These are phyloP conservation scores for Anisodus acutangulus DNA, from an alignment of 257 asterid genomes.

Conservation along the genomic window DNA sequence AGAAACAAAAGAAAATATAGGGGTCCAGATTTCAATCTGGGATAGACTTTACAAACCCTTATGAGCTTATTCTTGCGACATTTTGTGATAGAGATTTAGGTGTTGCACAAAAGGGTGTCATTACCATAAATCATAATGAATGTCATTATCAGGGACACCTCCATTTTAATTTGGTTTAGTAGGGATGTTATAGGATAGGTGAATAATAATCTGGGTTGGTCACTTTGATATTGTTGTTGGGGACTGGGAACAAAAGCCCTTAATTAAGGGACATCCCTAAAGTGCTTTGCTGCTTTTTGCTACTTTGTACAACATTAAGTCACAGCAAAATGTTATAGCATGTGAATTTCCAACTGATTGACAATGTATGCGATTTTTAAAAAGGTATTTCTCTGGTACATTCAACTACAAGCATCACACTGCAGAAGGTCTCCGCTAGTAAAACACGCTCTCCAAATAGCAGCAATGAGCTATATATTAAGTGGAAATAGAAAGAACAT, in stretches of 20 bases:
- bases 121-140: not conserved
- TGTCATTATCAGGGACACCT: not conserved
- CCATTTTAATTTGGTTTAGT: not conserved
- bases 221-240: not conserved
- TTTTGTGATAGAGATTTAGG: not conserved
- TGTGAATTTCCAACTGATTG: not conserved
- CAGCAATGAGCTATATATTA: not conserved
- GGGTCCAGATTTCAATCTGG: not conserved
- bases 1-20: not conserved
- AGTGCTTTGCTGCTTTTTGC: not conserved
- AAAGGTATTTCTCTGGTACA: not conserved
- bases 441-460: not conserved
- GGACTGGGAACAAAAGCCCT: not conserved
- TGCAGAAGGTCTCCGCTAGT: not conserved
- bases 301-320: not conserved
- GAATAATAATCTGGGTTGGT: slow-evolving; percentile 2
- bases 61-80: not conserved
- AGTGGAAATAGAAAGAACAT: slow-evolving; percentile 4
- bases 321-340: not conserved
- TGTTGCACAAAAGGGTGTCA: not conserved
- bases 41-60: not conserved
- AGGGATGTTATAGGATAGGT: not conserved
- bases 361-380: not conserved
- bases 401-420: not conserved
- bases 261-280: not conserved